phyloP scores from a whole-genome alignment of 208 protist species.

The Angomonas desouzai region DNA sequence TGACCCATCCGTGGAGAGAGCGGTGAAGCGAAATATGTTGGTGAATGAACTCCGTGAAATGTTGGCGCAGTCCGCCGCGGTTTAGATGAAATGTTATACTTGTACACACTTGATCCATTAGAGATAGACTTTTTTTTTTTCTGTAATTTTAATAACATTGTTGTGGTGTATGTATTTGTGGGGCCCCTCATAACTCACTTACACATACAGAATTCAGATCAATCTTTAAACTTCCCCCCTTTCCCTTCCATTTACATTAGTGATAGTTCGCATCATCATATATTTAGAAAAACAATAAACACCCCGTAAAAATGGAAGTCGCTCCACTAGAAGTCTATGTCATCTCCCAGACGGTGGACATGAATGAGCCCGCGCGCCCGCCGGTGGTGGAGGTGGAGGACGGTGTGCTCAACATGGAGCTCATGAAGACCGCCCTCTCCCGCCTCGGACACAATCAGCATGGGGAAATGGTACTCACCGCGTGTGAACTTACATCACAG shows the following conservation, averaged over 20 bases:
- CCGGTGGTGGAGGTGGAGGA: not conserved
- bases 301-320: not conserved
- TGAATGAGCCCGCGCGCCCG: not conserved
- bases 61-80: constrained; percentile 32
- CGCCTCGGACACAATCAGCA: constrained; percentile 51
- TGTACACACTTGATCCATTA: too few species aligned
- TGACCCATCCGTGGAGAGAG: constrained; percentile 27
- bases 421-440: constrained; percentile 26
- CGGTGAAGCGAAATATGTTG: constrained; percentile 55
- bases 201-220: not conserved
- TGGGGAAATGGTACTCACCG: constrained; percentile 56
- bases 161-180: too few species aligned
- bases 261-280: too few species aligned
- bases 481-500: constrained; percentile 23
- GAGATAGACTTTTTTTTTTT: not conserved
- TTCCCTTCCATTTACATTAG: not conserved
- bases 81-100: too few species aligned
- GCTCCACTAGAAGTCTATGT: not conserved
- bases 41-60: constrained; percentile 80
- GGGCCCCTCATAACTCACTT: too few species aligned
- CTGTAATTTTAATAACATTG: constrained; percentile 4
- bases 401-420: constrained; percentile 12
- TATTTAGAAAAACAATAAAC: not conserved
- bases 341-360: not conserved
- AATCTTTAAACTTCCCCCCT: not conserved